Evolutionary conservation across 2,329 filamentous ascomycete species (phyloP), one percentile per base, ranked within the genome.

Genomic region (Beauveria sp.): DNA sequence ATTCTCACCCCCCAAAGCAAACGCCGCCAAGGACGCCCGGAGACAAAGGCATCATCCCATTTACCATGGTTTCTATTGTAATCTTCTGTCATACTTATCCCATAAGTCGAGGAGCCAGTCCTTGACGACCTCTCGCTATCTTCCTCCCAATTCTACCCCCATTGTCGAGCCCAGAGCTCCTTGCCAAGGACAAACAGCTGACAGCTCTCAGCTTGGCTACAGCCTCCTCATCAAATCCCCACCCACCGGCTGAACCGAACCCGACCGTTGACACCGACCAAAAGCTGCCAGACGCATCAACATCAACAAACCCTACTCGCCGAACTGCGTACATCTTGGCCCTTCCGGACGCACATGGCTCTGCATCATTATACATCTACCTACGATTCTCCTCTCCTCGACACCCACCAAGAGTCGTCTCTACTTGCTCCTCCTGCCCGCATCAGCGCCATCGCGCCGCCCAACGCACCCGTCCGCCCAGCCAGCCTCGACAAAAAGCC

Each of bases 171-270:
- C 12, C 34, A 38, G 5, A 38, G 34, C 34, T 38, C 34, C 34
- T 38, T 38, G 14, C 34, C 12, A 16, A 38, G 34, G 12, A 38
- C 34, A 38, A 38, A 16, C 34, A 16, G 34, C 34, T 38, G 34
- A 38, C 28, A 46, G 43, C 43, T 46, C 43, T 46, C 10, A 34
- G 26, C 42, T 46, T 48, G 28, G 54, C 54, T 57, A 57, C 54
- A 57, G 54, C 54, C 49, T 52, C 50, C 22, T 26, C 22, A 26
- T 10, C 22, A 46, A n/a, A 26, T 16, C 7, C 42, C 31, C n/a
- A 45, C 55, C 55, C 55, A 31, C 55, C 22, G 45, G 55, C 55
- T 58, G 55, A 58, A 58, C 53, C 22, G 52, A 55, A 45, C 52
- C 52, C 52, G 52, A 55, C 38, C 31, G 28, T 26, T 16, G 52